These are phyloP conservation scores for Xylariaceae sp. DNA, from an alignment of 2,329 filamentous ascomycete genomes.

Conservation along the genomic window DNA sequence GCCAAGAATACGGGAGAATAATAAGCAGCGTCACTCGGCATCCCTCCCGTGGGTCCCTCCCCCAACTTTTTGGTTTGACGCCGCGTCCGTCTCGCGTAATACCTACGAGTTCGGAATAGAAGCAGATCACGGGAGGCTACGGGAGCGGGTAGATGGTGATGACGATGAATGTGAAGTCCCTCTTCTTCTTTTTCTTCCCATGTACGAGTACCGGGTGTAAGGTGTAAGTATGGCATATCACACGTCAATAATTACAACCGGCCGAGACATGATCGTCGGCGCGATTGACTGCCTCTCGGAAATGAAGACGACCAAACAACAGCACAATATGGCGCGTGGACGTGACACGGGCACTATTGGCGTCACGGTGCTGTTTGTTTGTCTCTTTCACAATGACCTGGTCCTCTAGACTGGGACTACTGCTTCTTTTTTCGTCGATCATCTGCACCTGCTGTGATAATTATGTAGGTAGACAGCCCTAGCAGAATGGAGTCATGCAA, in stretches of 20 bases:
- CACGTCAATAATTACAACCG: background rate
- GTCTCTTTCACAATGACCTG: background rate
- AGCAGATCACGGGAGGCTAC: too few relatives aligned
- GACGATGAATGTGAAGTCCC: too few relatives aligned
- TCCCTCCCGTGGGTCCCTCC: background rate
- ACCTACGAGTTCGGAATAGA: too few relatives aligned
- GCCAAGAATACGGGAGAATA: background rate
- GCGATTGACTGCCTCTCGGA: background rate
- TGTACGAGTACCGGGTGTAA: too few relatives aligned
- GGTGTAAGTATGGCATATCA: background rate
- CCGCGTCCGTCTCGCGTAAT: too few relatives aligned
- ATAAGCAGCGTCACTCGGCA: background rate
- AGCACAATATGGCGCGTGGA: conserved; percentile 5
- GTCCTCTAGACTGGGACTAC: background rate
- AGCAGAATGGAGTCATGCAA: conserved; percentile 2
- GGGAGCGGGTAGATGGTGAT: too few relatives aligned
- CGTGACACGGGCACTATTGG: background rate
- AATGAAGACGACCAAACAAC: background rate
- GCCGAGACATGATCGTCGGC: background rate
- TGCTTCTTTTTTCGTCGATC: conserved; percentile 11
- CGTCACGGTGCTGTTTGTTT: background rate
- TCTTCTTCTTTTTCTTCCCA: too few relatives aligned
- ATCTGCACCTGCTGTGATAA: background rate
- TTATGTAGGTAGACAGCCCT: background rate
- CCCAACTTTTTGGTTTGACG: too few relatives aligned